Evolutionary conservation across 2,329 filamentous ascomycete species (phyloP).

Genomic region (Cercospora nicotianae): DNA sequence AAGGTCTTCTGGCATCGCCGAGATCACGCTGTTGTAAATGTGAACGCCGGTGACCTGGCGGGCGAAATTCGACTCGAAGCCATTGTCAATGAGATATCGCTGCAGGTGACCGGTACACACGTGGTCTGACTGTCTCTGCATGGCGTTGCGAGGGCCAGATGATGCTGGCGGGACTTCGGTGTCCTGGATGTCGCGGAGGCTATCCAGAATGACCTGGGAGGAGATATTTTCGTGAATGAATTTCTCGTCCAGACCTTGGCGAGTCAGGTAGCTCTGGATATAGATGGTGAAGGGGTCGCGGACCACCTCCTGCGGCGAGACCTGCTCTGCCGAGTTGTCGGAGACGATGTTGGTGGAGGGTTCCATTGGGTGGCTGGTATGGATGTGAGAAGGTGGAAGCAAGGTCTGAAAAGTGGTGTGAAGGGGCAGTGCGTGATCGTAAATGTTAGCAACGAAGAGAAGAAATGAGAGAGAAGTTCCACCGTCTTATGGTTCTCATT

Average conservation of each 20-base stretch:
- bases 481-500: neutral
- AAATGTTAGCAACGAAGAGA: neutral
- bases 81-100: slow-evolving; percentile 6
- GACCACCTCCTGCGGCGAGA: neutral
- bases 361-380: slow-evolving; percentile 4
- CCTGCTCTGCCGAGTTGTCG: neutral
- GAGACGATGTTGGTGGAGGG: neutral
- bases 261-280: neutral
- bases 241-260: neutral
- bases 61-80: neutral
- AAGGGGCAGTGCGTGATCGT: neutral
- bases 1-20: slow-evolving; percentile 1
- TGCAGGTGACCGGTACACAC: slow-evolving; percentile 4
- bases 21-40: slow-evolving; percentile 5
- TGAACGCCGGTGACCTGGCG: slow-evolving; percentile 3
- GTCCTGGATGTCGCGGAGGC: neutral
- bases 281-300: slow-evolving; percentile 3
- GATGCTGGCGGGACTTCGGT: neutral
- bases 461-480: neutral
- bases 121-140: neutral
- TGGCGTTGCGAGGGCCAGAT: neutral
- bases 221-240: slow-evolving; percentile 7
- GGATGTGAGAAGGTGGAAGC: neutral
- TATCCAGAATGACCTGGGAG: neutral
- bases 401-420: neutral